Evolutionary conservation across 2,329 filamentous ascomycete genomes (phyloP).

Genomic region (Pseudogymnoascus sp.): DNA sequence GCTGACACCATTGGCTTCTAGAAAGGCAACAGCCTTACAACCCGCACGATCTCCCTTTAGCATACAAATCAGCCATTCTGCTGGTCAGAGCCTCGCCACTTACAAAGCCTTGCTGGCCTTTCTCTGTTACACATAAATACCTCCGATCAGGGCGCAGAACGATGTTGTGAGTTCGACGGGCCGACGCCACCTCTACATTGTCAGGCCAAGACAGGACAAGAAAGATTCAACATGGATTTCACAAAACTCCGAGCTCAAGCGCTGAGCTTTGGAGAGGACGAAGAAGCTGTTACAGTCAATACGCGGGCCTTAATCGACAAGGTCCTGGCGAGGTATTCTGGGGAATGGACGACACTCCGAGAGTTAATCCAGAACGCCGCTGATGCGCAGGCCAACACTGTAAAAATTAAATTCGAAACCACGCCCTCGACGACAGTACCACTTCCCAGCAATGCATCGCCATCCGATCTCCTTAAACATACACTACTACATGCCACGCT

Average conservation of each 20-base stretch:
- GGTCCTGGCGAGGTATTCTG: conserved; percentile 89
- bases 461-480: conserved; percentile 72
- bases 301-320: conserved; percentile 96
- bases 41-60: not conserved
- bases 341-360: conserved; percentile 84
- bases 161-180: not conserved
- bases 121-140: not conserved
- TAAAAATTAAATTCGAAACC: conserved; percentile 89
- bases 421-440: conserved; percentile 73
- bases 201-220: not conserved
- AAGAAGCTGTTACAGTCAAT: conserved; percentile 97
- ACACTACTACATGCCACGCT: conserved; percentile 78
- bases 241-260: conserved; percentile 77
- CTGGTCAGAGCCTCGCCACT: not conserved
- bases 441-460: conserved; percentile 52
- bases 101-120: not conserved
- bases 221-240: conserved; percentile 53
- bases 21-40: not conserved
- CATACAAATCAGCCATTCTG: not conserved
- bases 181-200: not conserved
- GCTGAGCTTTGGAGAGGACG: conserved; percentile 76
- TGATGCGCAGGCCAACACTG: conserved; percentile 83
- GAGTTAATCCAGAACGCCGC: conserved; percentile 98
- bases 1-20: not conserved
- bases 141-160: not conserved